Conservation (phyloP, 176 grass and related monocot genomes). For the Musa troglodytarum region DNA sequence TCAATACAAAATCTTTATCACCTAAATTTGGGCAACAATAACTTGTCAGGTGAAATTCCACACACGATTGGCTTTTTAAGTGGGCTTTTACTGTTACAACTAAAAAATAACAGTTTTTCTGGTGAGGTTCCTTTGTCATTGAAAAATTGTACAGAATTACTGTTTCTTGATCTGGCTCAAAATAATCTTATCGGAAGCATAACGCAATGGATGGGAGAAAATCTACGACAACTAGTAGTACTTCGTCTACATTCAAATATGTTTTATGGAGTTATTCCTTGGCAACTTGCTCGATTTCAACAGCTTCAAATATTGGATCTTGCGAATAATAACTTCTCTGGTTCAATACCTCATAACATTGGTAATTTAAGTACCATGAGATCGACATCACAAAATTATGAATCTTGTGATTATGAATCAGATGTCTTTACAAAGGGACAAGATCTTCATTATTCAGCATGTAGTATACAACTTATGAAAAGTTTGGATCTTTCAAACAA, state of each 20-base stretch:
- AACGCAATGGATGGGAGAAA: constrained; percentile 35
- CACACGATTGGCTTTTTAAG: background rate
- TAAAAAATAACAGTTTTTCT: too few relatives aligned
- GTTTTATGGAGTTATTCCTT: constrained; percentile 26
- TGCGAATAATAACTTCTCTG: constrained; percentile 6
- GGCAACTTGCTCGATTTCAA: background rate
- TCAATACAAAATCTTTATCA: too few relatives aligned
- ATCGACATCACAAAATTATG: background rate
- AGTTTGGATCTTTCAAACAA: constrained; percentile 36
- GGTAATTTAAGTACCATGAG: constrained; percentile 22
- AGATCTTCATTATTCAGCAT: background rate
- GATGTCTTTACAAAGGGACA: constrained; percentile 19
- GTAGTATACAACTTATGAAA: background rate
- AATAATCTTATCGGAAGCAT: constrained; percentile 33
- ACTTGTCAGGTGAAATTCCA: constrained; percentile 31
- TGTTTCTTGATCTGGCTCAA: constrained; percentile 25
- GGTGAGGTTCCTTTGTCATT: background rate
- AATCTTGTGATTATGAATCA: background rate
- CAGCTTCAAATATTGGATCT: constrained; percentile 28
- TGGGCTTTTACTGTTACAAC: too few relatives aligned
- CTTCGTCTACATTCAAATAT: constrained; percentile 26
- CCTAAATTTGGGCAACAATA: too few relatives aligned
- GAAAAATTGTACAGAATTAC: background rate
- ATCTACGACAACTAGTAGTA: background rate
- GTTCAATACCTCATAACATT: constrained; percentile 19